Evolutionary conservation across 352 stramenopile species (phyloP), one percentile per base, ranked within the genome.

Genomic region (Pythium diclinum): DNA sequence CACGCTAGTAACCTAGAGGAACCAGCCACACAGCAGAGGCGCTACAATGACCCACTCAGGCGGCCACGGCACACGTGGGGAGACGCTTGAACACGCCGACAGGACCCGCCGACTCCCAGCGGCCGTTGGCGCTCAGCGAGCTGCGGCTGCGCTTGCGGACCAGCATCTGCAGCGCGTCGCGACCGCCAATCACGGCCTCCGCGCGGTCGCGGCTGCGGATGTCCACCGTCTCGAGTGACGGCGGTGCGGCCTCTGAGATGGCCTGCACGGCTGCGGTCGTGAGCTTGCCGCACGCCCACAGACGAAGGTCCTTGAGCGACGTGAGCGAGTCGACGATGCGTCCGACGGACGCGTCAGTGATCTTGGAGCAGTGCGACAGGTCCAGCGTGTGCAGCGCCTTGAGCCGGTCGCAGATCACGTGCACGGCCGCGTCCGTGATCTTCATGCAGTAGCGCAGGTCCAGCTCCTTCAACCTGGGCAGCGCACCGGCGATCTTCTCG

Each of bases 381-480:
- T 95, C 91, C 44, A 95, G 65, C n/a, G 71, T 79, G 34, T 79
- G 68, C 47, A 95, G 72, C 3, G 67, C 53, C 8, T 68, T 57
- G 28, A 90, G 32, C 6, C 61, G 69, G 17, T 81, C 67, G 54
- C 85, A 93, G 33, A 95, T 67, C 14, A 68, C 63, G 8, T 61
- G 55, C 9, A 95, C 84, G 19, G 71, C 79, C 11, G 72, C 74
- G 57, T 95, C 87, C 33, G 87, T 89, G 16, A 95, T 64, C 61
- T 94, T 94, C 81, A 90, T 94, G 75, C 85, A 94, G 69, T 95
- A 95, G 48, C 85, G 85, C 42, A 95, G 40, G 52, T 94, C 92
- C 52, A 95, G 61, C 23, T 90, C 72, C 49, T 79, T 81, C 7
- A 95, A 75, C 44, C 76, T 65, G 9, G 73, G 76, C 34, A 86